These are phyloP conservation scores for Pelargonium nanum DNA, from an alignment of 345 rosid species.

Conservation along the genomic window DNA sequence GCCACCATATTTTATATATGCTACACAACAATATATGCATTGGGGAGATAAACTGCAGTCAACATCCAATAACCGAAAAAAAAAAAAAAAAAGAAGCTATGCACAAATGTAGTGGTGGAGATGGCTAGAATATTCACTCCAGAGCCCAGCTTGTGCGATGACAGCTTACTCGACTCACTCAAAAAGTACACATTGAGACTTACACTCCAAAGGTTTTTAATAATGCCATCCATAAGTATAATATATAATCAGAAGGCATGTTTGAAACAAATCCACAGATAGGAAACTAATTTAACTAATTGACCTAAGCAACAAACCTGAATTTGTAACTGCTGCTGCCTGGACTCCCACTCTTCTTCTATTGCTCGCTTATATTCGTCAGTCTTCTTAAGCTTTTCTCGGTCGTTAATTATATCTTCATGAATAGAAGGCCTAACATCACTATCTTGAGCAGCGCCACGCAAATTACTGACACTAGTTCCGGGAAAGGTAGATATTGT, in stretches of 20 bases:
- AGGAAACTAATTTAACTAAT: background rate
- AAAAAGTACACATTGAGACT: no score
- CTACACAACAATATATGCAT: no score
- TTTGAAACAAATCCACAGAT: background rate
- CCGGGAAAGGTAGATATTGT: constrained; percentile 17
- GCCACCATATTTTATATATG: no score
- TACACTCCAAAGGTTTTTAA: no score
- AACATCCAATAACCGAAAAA: no score
- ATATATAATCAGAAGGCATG: background rate
- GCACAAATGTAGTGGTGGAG: no score
- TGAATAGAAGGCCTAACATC: constrained; percentile 12
- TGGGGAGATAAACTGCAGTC: no score
- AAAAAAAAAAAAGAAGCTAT: no score
- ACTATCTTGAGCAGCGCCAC: constrained; percentile 12
- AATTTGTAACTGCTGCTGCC: constrained; percentile 54
- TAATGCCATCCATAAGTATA: no score
- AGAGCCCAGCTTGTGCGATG: background rate
- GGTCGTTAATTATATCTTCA: constrained; percentile 40
- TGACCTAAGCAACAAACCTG: constrained; percentile 38
- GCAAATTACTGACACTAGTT: constrained; percentile 15
- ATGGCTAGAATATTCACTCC: background rate
- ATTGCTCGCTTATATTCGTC: constrained; percentile 67
- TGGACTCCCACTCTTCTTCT: constrained; percentile 81
- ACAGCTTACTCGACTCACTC: no score
- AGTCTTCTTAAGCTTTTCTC: constrained; percentile 79